A percentile compares a stretch with the other conserved stretches of the same genome.
Evolutionary conservation across 78 protist species (phyloP).

Genomic region (Isochrysis galbana): DNA sequence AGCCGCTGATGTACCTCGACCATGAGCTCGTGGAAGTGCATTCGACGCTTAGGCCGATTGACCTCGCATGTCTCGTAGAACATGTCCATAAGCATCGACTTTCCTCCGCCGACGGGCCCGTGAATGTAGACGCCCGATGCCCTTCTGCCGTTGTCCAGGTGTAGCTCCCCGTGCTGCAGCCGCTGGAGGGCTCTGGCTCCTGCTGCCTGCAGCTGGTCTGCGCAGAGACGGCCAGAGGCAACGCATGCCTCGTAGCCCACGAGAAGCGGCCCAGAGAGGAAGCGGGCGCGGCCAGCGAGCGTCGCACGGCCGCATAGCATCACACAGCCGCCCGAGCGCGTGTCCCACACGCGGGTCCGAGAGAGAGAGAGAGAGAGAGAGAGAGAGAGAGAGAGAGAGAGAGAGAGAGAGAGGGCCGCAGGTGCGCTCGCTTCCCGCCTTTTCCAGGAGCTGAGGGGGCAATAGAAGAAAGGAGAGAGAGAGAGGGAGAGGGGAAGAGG

Average conservation of each 20-base stretch:
- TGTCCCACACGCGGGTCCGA: too few species aligned
- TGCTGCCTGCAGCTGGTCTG: background rate
- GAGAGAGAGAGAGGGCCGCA: too few species aligned
- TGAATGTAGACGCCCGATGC: conserved; percentile 73
- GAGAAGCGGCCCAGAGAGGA: too few species aligned
- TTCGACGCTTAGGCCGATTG: background rate
- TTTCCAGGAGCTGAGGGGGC: too few species aligned
- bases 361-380: too few species aligned
- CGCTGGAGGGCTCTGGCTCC: background rate
- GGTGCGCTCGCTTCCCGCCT: too few species aligned
- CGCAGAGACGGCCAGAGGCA: background rate
- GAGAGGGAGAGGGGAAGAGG: too few species aligned
- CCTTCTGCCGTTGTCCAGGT: background rate
- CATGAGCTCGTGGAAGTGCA: conserved; percentile 10
- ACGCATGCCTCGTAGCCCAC: background rate
- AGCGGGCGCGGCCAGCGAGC: too few species aligned
- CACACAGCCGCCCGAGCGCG: too few species aligned
- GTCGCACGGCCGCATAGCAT: too few species aligned
- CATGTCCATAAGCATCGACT: conserved; percentile 62
- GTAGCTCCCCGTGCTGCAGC: background rate
- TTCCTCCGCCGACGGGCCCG: conserved; percentile 91
- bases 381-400: too few species aligned
- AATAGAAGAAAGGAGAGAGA: too few species aligned
- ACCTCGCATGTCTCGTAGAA: background rate
- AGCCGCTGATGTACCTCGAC: background rate